These are phyloP conservation scores for Ogataea philodendri DNA, from an alignment of 805 yeast genomes.

Conservation along the genomic window DNA sequence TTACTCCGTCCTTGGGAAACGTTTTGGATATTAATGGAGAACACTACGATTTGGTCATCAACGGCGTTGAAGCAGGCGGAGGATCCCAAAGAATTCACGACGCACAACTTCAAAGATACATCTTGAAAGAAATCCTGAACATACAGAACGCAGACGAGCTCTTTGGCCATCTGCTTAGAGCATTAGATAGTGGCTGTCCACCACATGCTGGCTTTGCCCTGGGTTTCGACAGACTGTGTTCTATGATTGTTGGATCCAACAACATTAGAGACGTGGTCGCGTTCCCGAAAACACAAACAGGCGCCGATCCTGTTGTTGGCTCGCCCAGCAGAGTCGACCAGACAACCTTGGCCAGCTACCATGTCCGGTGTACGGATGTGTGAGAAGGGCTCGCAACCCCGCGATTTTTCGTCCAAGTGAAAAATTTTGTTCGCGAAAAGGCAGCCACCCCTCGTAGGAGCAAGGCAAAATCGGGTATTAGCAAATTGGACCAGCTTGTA, in stretches of 20 bases:
- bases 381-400: conserved; percentile 8
- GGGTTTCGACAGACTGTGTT: conserved; percentile 91
- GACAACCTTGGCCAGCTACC: conserved; percentile 53
- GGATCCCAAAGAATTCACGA: conserved; percentile 96
- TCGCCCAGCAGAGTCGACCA: conserved; percentile 71
- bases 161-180: conserved; percentile 83
- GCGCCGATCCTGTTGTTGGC: conserved; percentile 82
- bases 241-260: conserved; percentile 75
- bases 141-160: conserved; percentile 57
- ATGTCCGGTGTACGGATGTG: conserved; percentile 32
- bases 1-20: conserved; percentile 4
- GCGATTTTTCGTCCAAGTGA: conserved; percentile 11
- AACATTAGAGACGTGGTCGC: conserved; percentile 93
- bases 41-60: conserved; percentile 90
- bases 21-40: conserved; percentile 68
- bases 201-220: conserved; percentile 98
- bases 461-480: conserved; percentile 12
- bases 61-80: conserved; percentile 96
- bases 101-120: conserved; percentile 67
- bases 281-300: conserved; percentile 89
- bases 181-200: conserved; percentile 89
- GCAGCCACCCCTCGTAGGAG: conserved; percentile 12
- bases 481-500: conserved; percentile 14
- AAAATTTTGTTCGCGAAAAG: conserved; percentile 13
- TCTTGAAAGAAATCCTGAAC: conserved; percentile 62